Evolutionary conservation across 352 stramenopile species (phyloP).

Genomic region (Phytophthora sp.): DNA sequence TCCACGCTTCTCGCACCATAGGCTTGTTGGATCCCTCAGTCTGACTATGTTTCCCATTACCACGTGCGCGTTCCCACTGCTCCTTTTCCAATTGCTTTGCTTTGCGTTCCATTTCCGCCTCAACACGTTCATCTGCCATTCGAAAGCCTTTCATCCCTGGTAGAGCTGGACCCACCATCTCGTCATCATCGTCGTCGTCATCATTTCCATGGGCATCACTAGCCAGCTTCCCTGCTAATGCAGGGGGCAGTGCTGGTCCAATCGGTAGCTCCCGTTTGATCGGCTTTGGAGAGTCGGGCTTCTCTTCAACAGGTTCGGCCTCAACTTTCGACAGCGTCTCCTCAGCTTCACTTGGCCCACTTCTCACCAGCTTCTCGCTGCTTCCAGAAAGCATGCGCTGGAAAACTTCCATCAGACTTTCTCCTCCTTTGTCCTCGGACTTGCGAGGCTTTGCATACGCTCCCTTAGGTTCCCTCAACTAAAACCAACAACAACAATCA

Average conservation of each 20-base stretch:
- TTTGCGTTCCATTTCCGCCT: constrained; percentile 73
- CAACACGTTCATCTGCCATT: constrained; percentile 64
- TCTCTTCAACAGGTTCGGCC: constrained; percentile 15
- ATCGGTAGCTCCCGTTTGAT: constrained; percentile 47
- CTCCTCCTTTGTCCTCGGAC: constrained; percentile 1
- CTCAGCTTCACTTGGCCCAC: background rate
- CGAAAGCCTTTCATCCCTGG: constrained; percentile 84
- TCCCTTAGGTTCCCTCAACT: constrained; percentile 62
- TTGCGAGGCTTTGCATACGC: constrained; percentile 52
- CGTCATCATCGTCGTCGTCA: constrained; percentile 49
- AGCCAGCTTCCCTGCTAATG: constrained; percentile 1
- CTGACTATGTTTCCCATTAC: constrained; percentile 10
- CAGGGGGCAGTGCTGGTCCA: constrained; percentile 55
- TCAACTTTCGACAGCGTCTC: background rate
- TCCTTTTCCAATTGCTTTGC: constrained; percentile 67
- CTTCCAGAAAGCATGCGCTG: constrained; percentile 46
- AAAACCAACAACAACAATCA: background rate
- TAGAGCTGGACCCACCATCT: constrained; percentile 70
- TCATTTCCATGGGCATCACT: background rate
- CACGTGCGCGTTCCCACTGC: constrained; percentile 56
- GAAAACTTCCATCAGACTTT: constrained; percentile 60
- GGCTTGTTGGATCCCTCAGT: constrained; percentile 17
- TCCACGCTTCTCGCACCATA: constrained; percentile 75
- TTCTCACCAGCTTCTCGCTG: background rate
- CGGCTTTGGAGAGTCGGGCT: background rate